phyloP scores from a whole-genome alignment of 1,284 basidiomycete species.

The Phellinidium pouzarii region DNA sequence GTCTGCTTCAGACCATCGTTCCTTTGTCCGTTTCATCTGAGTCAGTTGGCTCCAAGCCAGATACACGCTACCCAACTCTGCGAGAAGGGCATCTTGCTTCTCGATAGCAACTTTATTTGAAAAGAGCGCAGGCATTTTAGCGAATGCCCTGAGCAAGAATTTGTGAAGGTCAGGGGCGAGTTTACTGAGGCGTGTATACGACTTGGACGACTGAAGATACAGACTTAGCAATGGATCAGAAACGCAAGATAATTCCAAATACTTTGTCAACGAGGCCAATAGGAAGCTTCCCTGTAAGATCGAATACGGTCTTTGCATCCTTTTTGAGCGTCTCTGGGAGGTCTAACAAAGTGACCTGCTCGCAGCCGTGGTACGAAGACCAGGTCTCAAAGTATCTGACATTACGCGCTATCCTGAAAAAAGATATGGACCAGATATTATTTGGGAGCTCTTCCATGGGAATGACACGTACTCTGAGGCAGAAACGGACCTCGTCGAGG shows the following conservation, averaged over 20 bases:
- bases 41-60: constrained; percentile 39
- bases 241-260: background rate
- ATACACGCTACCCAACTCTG: constrained; percentile 35
- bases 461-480: constrained; percentile 20
- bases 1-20: constrained; percentile 48
- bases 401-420: constrained; percentile 31
- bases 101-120: constrained; percentile 23
- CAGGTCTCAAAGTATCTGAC: constrained; percentile 28
- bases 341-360: constrained; percentile 27
- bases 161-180: constrained; percentile 29
- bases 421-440: constrained; percentile 29
- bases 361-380: constrained; percentile 27
- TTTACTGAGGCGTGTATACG: constrained; percentile 24
- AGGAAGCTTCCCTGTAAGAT: constrained; percentile 25
- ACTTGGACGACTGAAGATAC: constrained; percentile 25
- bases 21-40: constrained; percentile 36
- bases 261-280: constrained; percentile 26
- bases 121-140: constrained; percentile 36
- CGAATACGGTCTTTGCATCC: constrained; percentile 25
- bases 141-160: constrained; percentile 36
- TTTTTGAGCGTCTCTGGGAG: constrained; percentile 24
- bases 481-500: constrained; percentile 19
- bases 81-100: constrained; percentile 27
- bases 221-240: background rate
- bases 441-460: constrained; percentile 34